These are phyloP conservation scores for Globisporangium paroecandrum DNA, from an alignment of 352 stramenopile species.

Conservation along the genomic window DNA sequence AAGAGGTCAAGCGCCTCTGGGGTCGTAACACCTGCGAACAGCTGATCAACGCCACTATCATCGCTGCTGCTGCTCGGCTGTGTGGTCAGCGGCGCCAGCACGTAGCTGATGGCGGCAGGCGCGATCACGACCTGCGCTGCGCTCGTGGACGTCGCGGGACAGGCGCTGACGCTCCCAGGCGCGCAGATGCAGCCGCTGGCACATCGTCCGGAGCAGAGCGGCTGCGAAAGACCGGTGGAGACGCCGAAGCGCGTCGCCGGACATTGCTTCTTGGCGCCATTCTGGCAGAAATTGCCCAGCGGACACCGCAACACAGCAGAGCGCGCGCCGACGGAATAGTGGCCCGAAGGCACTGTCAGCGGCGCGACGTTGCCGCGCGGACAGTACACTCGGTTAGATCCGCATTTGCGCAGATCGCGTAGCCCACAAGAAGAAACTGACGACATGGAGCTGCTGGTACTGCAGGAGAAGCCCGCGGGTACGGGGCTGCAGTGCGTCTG, in stretches of 20 bases:
- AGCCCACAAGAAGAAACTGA: slow-evolving; percentile 28
- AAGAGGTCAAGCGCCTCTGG: slow-evolving; percentile 33
- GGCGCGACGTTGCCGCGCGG: slow-evolving; percentile 33
- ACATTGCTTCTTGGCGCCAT: slow-evolving; percentile 33
- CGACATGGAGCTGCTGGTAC: slow-evolving; percentile 11
- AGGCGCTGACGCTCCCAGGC: slow-evolving; percentile 41
- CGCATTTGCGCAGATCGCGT: slow-evolving; percentile 33
- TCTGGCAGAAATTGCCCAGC: slow-evolving; percentile 49
- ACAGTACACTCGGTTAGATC: slow-evolving; percentile 41
- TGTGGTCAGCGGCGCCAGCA: slow-evolving; percentile 24
- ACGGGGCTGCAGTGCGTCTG: slow-evolving; percentile 39
- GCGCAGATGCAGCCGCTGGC: slow-evolving; percentile 44
- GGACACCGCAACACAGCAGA: slow-evolving; percentile 37
- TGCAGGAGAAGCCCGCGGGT: slow-evolving; percentile 41
- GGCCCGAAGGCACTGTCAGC: slow-evolving; percentile 36
- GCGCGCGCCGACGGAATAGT: slow-evolving; percentile 45
- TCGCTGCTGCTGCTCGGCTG: slow-evolving; percentile 19
- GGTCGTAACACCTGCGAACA: background rate
- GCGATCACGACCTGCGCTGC: slow-evolving; percentile 28
- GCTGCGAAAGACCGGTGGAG: slow-evolving; percentile 27
- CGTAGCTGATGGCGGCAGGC: slow-evolving; percentile 32
- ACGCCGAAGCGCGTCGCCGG: slow-evolving; percentile 45
- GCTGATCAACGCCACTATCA: background rate
- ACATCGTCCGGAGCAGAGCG: slow-evolving; percentile 47
- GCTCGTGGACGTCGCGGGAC: slow-evolving; percentile 26